Conservation (phyloP, 164 flowering plant species). For the Cinnamomum micranthum region DNA sequence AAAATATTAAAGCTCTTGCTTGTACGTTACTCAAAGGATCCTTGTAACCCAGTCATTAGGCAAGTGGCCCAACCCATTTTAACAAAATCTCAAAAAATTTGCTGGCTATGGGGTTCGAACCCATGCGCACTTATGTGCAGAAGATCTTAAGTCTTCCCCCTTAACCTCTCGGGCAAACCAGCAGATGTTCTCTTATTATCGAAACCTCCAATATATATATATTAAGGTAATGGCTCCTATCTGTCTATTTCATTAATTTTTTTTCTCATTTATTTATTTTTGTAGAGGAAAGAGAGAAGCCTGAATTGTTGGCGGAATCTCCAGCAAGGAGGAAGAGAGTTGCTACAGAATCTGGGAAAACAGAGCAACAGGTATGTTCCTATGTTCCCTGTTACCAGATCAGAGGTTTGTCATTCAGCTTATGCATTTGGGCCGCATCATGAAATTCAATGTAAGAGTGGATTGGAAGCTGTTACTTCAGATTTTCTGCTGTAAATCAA, state of each 20-base stretch:
- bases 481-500: too few species aligned
- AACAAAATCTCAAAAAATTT: neutral
- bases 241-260: neutral
- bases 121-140: conserved; percentile 59
- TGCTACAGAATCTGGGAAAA: conserved; percentile 85
- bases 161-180: conserved; percentile 61
- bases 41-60: too few species aligned
- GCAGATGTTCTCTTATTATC: conserved; percentile 4
- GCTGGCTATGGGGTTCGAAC: conserved; percentile 63
- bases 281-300: conserved; percentile 96
- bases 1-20: too few species aligned
- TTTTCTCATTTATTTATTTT: neutral
- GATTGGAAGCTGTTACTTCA: too few species aligned
- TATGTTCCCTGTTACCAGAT: conserved; percentile 9
- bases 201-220: too few species aligned
- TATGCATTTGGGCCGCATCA: neutral
- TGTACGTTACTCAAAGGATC: too few species aligned
- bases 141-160: conserved; percentile 59
- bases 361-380: conserved; percentile 77
- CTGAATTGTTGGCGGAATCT: conserved; percentile 90
- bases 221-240: neutral
- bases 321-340: conserved; percentile 79
- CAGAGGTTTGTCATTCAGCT: neutral
- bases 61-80: too few species aligned
- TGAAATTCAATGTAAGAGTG: too few species aligned